Base-by-base conservation (phyloP, 768 basidiomycete species). In the Psilocybe sp. region DNA sequence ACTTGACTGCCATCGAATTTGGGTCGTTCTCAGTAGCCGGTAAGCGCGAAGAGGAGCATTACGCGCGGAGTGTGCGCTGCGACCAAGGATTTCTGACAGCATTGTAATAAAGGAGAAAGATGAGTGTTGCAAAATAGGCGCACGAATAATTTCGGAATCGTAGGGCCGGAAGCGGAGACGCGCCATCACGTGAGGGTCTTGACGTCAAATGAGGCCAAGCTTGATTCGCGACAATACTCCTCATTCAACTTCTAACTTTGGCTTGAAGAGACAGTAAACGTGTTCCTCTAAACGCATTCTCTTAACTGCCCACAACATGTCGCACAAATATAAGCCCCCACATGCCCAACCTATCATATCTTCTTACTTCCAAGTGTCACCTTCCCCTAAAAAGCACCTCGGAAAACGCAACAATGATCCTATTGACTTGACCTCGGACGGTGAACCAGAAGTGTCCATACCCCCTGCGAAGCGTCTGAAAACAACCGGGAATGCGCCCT, bases 391-490 rank as follows among this genome's bases (percentile, higher is more conserved):
- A 28, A 28, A 28, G 23, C 3, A 40, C 57, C 57, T 28, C 47
- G 43, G 23, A 58, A 52, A 43, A 39, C 56, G 28, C 61, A 64
- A 51, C 74, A 72, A 50, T 65, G 74, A 32, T 10, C 64, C 72
- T 14, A 78, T 85, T 47, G 85, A 86, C 68, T 65, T 85, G 54
- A 83, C 84, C 10, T 46, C 60, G 20, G 77, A 75, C 42, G 73
- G 69, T 45, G 60, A 62, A 31, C 66, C 68, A 32, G 60, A 62
- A 28, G 65, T 67, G 33, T 16, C 49, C 19, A 62, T 59, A 41
- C 61, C 62, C 15, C 62, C 65, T 11, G 13, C 50, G 6, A 74
- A 75, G 58, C 69, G 64, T 49, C 47, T 28, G 7, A 28, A 28
- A 28, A 28, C 23, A 4, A 28, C 23, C 23, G 23, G 23, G 7